Percentiles rank a stretch among this genome's conserved stretches.
phyloP scores from a whole-genome alignment of 139 green algal genomes.

The Pseudopediastrum boryanum region DNA sequence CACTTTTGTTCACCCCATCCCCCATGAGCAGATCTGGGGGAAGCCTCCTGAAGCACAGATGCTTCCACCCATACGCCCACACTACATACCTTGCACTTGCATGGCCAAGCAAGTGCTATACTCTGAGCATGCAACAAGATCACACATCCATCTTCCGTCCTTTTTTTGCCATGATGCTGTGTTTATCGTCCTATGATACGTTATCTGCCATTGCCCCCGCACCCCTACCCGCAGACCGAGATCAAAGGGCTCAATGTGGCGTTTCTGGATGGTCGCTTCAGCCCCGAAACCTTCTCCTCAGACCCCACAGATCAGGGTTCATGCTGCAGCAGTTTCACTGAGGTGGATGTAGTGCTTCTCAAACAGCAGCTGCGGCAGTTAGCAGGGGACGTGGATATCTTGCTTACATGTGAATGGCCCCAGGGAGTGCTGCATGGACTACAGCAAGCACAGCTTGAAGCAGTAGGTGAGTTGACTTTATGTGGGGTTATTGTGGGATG shows the following conservation, averaged over 20 bases:
- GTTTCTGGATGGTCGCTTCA: constrained; percentile 82
- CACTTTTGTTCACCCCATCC: too few species aligned
- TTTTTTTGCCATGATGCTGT: too few species aligned
- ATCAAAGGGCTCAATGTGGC: constrained; percentile 76
- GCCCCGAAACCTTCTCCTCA: constrained; percentile 44
- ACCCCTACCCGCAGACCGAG: constrained; percentile 37
- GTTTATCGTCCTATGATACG: too few species aligned
- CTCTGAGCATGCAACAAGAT: too few species aligned
- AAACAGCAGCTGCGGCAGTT: constrained; percentile 51
- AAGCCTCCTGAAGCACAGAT: too few species aligned
- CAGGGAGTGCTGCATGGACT: constrained; percentile 38
- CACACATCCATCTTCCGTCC: too few species aligned
- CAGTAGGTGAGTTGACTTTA: constrained; percentile 37
- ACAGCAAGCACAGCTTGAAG: constrained; percentile 5
- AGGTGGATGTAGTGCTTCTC: constrained; percentile 65
- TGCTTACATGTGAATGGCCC: constrained; percentile 90
- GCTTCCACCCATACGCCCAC: too few species aligned
- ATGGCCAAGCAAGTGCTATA: too few species aligned
- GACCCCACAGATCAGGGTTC: not conserved
- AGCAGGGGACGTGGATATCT: constrained; percentile 84
- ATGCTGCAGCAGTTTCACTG: constrained; percentile 46
- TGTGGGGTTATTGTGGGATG: not conserved
- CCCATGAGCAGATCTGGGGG: too few species aligned
- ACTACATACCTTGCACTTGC: too few species aligned
- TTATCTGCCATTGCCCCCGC: not conserved